Evolutionary conservation across 768 basidiomycete species (phyloP).

Genomic region (Trametes gibbosa): DNA sequence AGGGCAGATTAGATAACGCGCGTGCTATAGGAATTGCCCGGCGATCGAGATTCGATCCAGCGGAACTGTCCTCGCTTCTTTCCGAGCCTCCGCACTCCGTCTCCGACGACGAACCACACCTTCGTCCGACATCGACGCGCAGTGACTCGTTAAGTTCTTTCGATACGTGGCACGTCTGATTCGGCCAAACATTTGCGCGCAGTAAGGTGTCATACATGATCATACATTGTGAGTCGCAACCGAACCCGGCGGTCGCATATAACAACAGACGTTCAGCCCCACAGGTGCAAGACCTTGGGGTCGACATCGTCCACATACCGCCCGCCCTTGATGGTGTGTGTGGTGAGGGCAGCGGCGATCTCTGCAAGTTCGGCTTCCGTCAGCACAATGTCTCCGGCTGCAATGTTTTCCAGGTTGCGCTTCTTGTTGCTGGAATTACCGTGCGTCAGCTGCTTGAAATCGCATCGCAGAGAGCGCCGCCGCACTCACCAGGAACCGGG

Average conservation of each 20-base stretch:
- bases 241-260: too few species aligned
- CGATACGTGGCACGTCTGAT: neutral
- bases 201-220: too few species aligned
- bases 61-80: neutral
- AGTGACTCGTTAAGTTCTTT: too few species aligned
- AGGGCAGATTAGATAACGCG: constrained; percentile 17
- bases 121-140: constrained; percentile 4
- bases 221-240: too few species aligned
- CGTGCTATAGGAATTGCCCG: neutral
- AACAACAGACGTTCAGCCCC: constrained; percentile 34
- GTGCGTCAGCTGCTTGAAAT: neutral
- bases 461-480: neutral
- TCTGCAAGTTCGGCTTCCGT: constrained; percentile 34
- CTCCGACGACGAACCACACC: neutral
- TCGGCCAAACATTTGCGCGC: too few species aligned
- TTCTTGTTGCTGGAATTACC: constrained; percentile 32
- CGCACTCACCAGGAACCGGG: constrained; percentile 41
- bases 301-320: constrained; percentile 34
- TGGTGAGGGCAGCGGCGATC: constrained; percentile 38
- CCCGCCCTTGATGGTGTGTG: constrained; percentile 36
- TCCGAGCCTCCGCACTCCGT: constrained; percentile 2
- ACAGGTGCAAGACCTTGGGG: constrained; percentile 27
- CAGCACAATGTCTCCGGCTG: constrained; percentile 37
- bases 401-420: constrained; percentile 43
- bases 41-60: constrained; percentile 1